These are phyloP conservation scores for Cladorrhinum sp. DNA, from an alignment of 2,329 filamentous ascomycete species.

Conservation along the genomic window DNA sequence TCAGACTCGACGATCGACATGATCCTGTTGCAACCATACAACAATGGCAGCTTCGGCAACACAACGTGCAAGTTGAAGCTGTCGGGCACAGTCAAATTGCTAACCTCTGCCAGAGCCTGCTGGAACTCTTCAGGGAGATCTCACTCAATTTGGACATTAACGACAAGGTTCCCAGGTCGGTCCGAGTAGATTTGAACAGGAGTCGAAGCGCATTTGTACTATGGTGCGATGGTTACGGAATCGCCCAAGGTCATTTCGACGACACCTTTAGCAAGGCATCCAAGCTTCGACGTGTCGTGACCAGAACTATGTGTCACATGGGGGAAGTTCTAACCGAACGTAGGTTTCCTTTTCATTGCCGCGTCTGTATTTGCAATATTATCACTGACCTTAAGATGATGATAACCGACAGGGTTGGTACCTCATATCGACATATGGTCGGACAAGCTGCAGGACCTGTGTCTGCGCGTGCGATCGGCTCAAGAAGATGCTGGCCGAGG, in stretches of 20 bases:
- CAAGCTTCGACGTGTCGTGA: background rate
- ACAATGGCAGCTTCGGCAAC: background rate
- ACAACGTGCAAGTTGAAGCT: background rate
- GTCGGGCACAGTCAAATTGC: background rate
- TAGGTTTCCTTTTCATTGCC: background rate
- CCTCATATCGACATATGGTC: background rate
- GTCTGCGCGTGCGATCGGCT: background rate
- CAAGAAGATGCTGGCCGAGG: background rate
- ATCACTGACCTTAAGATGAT: background rate
- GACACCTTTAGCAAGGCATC: background rate
- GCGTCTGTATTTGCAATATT: background rate
- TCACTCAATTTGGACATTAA: background rate
- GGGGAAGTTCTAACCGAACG: background rate
- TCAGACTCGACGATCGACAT: background rate
- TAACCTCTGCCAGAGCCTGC: background rate
- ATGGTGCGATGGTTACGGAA: background rate
- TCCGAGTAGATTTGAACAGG: background rate
- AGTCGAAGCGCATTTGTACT: background rate
- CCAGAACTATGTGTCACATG: background rate
- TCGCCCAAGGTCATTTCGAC: background rate
- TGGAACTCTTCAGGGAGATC: background rate
- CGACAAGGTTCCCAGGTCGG: background rate
- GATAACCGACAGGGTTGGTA: background rate
- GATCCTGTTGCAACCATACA: background rate
- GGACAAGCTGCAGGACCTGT: background rate